Evolutionary conservation across 495 filamentous ascomycete species (phyloP).

Genomic region (Talaromyces stipitatus): DNA sequence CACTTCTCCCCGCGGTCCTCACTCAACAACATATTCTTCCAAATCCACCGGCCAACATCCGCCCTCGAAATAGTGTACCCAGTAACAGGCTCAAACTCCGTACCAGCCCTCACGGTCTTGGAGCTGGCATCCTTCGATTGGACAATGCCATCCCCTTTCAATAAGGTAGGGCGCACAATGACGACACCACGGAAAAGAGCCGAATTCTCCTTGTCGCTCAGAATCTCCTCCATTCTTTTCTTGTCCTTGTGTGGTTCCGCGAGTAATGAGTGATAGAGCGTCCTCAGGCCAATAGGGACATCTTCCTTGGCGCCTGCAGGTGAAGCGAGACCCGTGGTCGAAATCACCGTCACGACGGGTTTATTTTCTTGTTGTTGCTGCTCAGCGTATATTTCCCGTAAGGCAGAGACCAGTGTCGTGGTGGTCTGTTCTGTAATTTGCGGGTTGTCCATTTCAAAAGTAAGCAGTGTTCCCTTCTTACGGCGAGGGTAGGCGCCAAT

Average conservation of each 20-base stretch:
- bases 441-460: slow-evolving; percentile 14
- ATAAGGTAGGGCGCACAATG: slow-evolving; percentile 25
- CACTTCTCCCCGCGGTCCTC: slow-evolving; percentile 22
- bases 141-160: slow-evolving; percentile 22
- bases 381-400: slow-evolving; percentile 14
- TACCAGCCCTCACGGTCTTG: slow-evolving; percentile 23
- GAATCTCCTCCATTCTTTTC: slow-evolving; percentile 25
- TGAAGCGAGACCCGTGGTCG: slow-evolving; percentile 21
- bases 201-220: slow-evolving; percentile 8
- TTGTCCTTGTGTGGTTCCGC: slow-evolving; percentile 31
- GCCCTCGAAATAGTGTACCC: slow-evolving; percentile 32
- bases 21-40: slow-evolving; percentile 24
- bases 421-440: slow-evolving; percentile 20
- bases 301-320: slow-evolving; percentile 13
- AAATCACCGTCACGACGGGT: slow-evolving; percentile 20
- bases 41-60: slow-evolving; percentile 37
- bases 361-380: slow-evolving; percentile 7
- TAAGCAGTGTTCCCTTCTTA: slow-evolving; percentile 7
- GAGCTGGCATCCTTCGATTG: slow-evolving; percentile 4
- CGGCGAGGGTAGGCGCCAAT: slow-evolving; percentile 32
- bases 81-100: slow-evolving; percentile 22
- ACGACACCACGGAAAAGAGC: slow-evolving; percentile 20
- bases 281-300: slow-evolving; percentile 24
- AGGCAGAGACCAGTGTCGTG: slow-evolving; percentile 17
- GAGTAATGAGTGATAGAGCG: slow-evolving; percentile 25